phyloP scores from a whole-genome alignment of 2,329 filamentous ascomycete genomes.

The Exophiala aquamarina region DNA sequence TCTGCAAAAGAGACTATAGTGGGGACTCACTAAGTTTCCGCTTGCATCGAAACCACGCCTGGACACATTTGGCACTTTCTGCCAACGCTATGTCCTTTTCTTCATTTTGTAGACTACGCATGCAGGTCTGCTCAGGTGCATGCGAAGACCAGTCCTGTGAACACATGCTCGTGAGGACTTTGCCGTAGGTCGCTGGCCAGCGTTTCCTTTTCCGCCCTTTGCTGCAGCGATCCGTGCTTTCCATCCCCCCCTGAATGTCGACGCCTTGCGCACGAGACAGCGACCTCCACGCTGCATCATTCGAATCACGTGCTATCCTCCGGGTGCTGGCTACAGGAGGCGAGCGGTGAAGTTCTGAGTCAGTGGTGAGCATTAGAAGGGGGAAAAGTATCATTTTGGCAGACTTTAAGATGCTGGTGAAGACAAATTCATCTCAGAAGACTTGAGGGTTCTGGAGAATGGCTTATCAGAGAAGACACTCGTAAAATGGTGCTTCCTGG shows the following conservation, averaged over 20 bases:
- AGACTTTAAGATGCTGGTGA: too few species aligned
- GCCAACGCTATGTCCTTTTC: neutral
- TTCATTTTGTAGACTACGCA: constrained; percentile 5
- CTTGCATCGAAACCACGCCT: constrained; percentile 5
- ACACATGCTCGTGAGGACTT: constrained; percentile 19
- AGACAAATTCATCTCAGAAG: too few species aligned
- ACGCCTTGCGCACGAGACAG: neutral
- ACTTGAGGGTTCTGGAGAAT: too few species aligned
- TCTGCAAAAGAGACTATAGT: neutral
- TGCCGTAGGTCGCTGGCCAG: constrained; percentile 1
- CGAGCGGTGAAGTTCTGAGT: too few species aligned
- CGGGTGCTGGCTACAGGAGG: too few species aligned
- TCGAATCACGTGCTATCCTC: neutral
- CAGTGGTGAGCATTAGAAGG: too few species aligned
- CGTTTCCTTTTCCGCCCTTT: constrained; percentile 1
- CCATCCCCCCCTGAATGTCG: neutral
- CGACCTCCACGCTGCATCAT: too few species aligned
- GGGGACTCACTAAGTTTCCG: constrained; percentile 6
- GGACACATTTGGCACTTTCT: constrained; percentile 11
- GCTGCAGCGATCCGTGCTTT: neutral
- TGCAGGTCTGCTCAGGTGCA: constrained; percentile 4
- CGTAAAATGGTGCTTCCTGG: too few species aligned
- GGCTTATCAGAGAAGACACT: too few species aligned
- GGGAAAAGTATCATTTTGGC: too few species aligned
- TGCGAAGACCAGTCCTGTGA: constrained; percentile 17